Evolutionary conservation across 805 yeast genomes (phyloP).

Genomic region (Metschnikowia borealis): DNA sequence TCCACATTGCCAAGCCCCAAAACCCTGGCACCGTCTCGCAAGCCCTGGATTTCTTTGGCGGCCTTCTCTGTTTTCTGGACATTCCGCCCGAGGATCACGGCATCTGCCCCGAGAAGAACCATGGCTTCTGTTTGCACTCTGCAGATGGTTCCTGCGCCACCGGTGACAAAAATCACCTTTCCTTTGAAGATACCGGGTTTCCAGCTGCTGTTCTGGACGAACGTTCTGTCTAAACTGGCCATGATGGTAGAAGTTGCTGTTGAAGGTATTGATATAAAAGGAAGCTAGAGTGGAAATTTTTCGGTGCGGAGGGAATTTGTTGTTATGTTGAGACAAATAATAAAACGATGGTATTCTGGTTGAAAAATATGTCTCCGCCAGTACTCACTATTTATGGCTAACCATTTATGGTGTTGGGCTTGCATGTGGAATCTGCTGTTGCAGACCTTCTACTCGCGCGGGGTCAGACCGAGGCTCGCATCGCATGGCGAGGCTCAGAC

Average conservation of each 20-base stretch:
- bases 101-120: constrained; percentile 79
- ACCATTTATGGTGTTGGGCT: background rate
- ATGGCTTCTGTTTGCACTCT: constrained; percentile 84
- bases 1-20: constrained; percentile 71
- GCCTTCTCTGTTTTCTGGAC: constrained; percentile 59
- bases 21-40: constrained; percentile 62
- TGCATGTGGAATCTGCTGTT: constrained; percentile 1
- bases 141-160: constrained; percentile 97
- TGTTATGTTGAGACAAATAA: too few relatives aligned
- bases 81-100: constrained; percentile 81
- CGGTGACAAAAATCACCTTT: constrained; percentile 87
- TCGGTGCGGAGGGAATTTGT: too few relatives aligned
- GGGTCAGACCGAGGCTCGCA: constrained; percentile 4
- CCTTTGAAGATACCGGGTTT: constrained; percentile 71
- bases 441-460: background rate
- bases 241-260: constrained; percentile 9
- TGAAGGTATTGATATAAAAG: background rate
- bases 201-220: constrained; percentile 28
- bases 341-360: too few relatives aligned
- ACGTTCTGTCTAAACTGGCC: constrained; percentile 33
- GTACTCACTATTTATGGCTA: background rate
- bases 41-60: constrained; percentile 57
- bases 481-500: background rate
- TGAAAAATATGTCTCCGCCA: too few relatives aligned
- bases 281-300: background rate